Evolutionary conservation across 192 early-diverging fungal genomes (phyloP), one percentile per base, ranked within the genome.

Genomic region (Entomortierella lignicola): DNA sequence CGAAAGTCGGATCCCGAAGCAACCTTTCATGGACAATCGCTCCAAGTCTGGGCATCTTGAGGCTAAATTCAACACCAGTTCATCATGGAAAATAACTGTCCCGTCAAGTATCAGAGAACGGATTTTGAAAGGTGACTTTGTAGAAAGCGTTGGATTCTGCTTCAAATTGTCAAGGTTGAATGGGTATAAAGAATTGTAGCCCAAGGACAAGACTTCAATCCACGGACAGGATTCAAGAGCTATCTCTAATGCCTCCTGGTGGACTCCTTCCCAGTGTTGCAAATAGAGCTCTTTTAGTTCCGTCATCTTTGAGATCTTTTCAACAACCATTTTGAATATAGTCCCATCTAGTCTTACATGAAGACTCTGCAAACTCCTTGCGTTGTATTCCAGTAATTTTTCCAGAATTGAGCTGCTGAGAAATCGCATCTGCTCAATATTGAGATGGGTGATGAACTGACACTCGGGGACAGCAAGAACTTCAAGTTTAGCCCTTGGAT

Each of bases 1-100:
- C 8, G 72, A 61, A 13, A 74, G 64, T 3, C 72, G 72, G 31
- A 74, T 66, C n/a, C 72, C 72, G 32, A 61, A 66, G 51, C 72
- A 66, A 25, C 64, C 51, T 53, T 74, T 56, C 72, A 74, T 74
- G 2, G 37, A 74, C 2, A 74, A 42, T 8, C 17, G 26, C 27
- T 66, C 51, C n/a, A 74, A 42, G 11, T 60, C 57, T 23, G 72
- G 72, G 50, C 72, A 74, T 32, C 61, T 42, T 25, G 72, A 61
- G 8, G 39, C 63, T 29, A 74, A 47, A 42, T 66, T 74, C 23
- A 74, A 58, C 20, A 74, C 58, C 6, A 74, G 42, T 11, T 53
- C 63, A 2, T 74, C 64, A n/a, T 74, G 72, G 30, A 74, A 66
- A n/a, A 74, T 66, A 18, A 60, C 58, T 6, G 72, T 52, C 10